Evolutionary conservation across 192 early-diverging fungal species (phyloP).

Genomic region (Backusella luteola): DNA sequence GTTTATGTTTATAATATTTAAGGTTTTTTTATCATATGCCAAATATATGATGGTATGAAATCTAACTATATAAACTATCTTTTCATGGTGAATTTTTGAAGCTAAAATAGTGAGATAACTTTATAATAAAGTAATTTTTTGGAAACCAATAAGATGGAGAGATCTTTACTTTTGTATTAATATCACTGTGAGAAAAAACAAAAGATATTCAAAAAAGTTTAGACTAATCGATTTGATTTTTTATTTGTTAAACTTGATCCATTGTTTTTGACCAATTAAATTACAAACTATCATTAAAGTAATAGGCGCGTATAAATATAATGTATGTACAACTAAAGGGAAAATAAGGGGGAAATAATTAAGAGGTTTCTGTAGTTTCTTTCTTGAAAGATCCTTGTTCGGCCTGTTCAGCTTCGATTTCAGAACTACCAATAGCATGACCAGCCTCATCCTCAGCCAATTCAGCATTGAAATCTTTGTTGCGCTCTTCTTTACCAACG

Average conservation of each 20-base stretch:
- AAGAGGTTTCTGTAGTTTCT: neutral
- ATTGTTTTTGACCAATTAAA: neutral
- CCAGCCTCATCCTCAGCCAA: conserved; percentile 12
- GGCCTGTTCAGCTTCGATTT: conserved; percentile 1
- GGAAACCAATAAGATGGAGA: neutral
- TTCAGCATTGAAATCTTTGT: conserved; percentile 45
- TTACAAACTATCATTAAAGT: conserved; percentile 3
- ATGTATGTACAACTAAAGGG: neutral
- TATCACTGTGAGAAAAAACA: neutral
- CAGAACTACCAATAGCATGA: neutral
- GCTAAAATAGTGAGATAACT: neutral
- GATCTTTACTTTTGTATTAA: neutral
- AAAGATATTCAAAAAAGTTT: neutral
- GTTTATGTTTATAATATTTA: too few relatives aligned
- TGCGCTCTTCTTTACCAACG: conserved; percentile 58
- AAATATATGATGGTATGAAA: too few relatives aligned
- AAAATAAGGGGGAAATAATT: neutral
- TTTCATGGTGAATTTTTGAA: neutral
- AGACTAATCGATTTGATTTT: neutral
- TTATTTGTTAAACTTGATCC: neutral
- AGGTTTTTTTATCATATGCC: too few relatives aligned
- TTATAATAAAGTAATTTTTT: neutral
- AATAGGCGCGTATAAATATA: neutral
- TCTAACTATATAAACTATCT: neutral
- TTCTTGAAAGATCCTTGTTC: conserved; percentile 5